Conservation (phyloP, 306 rosid species). For the Gleditsia sinensis region DNA sequence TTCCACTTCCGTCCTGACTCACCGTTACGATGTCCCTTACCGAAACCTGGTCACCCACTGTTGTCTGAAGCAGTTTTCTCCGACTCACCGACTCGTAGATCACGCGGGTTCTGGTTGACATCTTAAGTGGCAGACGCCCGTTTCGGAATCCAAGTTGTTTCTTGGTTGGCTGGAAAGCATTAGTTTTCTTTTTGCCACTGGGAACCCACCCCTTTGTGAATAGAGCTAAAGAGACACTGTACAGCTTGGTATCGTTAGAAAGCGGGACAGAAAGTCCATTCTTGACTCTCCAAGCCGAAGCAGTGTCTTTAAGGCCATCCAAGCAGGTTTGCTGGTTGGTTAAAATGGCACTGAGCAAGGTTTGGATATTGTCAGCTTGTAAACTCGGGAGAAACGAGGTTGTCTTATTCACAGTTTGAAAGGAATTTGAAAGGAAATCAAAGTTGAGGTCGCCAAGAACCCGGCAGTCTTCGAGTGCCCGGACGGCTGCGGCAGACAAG, state of each 20-base stretch:
- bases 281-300: slow-evolving; percentile 60
- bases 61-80: slow-evolving; percentile 54
- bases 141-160: slow-evolving; percentile 53
- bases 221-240: slow-evolving; percentile 74
- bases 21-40: slow-evolving; percentile 73
- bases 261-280: slow-evolving; percentile 68
- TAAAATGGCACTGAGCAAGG: slow-evolving; percentile 67
- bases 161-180: slow-evolving; percentile 31
- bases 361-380: slow-evolving; percentile 70
- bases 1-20: slow-evolving; percentile 72
- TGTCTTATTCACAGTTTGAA: slow-evolving; percentile 50
- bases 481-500: slow-evolving; percentile 53
- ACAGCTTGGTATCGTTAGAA: slow-evolving; percentile 75
- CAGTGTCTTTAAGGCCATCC: slow-evolving; percentile 74
- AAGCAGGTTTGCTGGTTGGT: slow-evolving; percentile 84
- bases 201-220: slow-evolving; percentile 84
- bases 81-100: slow-evolving; percentile 68
- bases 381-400: slow-evolving; percentile 39
- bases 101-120: slow-evolving; percentile 56
- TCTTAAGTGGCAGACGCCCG: slow-evolving; percentile 69
- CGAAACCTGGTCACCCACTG: slow-evolving; percentile 34
- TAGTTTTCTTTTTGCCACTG: slow-evolving; percentile 29
- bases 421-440: slow-evolving; percentile 60
- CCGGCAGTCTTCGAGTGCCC: slow-evolving; percentile 73
- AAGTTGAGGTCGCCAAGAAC: slow-evolving; percentile 63